These are phyloP conservation scores for Closterium sp. DNA, from an alignment of 139 green algal genomes.

Conservation along the genomic window DNA sequence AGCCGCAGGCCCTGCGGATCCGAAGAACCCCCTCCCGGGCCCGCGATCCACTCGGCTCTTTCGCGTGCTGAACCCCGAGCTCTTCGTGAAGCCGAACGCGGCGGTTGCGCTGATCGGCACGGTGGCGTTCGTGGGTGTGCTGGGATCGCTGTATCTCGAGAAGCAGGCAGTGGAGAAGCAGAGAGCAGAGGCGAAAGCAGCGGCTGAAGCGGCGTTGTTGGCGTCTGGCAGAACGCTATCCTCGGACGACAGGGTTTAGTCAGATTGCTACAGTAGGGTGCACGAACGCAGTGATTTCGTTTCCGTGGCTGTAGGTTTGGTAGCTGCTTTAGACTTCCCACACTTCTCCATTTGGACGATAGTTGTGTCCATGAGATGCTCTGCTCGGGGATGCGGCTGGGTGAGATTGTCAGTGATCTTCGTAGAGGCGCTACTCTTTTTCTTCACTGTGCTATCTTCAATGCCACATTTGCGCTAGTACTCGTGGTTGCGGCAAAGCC, in stretches of 20 bases:
- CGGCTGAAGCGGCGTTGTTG: not conserved
- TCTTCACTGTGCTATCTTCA: not conserved
- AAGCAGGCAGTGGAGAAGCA: conserved; percentile 37
- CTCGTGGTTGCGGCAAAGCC: not conserved
- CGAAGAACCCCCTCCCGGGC: not conserved
- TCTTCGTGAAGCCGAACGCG: conserved; percentile 28
- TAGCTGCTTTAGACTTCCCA: not conserved
- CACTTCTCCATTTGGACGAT: not conserved
- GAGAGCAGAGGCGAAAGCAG: not conserved
- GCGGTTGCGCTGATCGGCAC: conserved; percentile 15
- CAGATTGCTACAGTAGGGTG: not conserved
- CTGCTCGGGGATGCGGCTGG: not conserved
- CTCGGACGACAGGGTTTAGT: not conserved
- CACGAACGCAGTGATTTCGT: not conserved
- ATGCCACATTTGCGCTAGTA: not conserved
- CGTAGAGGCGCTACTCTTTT: not conserved
- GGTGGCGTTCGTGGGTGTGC: conserved; percentile 17
- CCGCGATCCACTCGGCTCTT: conserved; percentile 1
- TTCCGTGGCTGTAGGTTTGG: not conserved
- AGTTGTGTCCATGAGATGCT: not conserved
- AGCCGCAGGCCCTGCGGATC: not conserved
- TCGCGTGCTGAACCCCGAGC: conserved; percentile 22
- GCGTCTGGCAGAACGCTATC: not conserved
- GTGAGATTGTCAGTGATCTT: not conserved
- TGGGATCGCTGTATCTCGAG: conserved; percentile 17